phyloP scores from a whole-genome alignment of 805 yeast genomes.

The Groenewaldozyma salmanticensis region DNA sequence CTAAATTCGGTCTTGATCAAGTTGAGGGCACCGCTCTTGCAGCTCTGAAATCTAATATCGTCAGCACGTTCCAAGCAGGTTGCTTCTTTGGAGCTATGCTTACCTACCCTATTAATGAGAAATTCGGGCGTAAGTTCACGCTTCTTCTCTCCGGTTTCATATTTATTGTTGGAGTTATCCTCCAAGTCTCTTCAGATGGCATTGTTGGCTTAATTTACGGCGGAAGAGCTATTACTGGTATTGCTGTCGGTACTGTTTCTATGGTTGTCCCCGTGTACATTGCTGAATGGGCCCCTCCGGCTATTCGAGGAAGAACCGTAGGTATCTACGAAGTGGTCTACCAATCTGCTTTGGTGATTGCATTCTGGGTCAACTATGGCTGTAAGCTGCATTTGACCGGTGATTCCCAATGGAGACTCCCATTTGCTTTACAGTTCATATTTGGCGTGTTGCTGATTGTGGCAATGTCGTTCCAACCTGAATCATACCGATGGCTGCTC shows the following conservation, averaged over 20 bases:
- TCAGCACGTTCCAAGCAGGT: constrained; percentile 13
- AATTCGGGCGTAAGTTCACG: constrained; percentile 9
- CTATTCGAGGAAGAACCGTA: constrained; percentile 27
- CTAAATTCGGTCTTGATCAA: constrained; percentile 5
- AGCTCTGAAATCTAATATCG: no score
- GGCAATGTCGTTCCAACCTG: constrained; percentile 31
- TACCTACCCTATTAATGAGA: constrained; percentile 9
- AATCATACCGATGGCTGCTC: constrained; percentile 37
- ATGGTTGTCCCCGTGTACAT: constrained; percentile 43
- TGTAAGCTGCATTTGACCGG: constrained; percentile 35
- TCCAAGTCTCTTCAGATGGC: constrained; percentile 32
- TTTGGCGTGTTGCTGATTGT: constrained; percentile 39
- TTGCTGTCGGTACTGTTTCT: constrained; percentile 45
- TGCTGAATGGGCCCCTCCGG: constrained; percentile 33
- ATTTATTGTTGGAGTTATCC: constrained; percentile 21
- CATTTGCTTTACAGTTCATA: constrained; percentile 45
- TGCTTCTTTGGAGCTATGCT: constrained; percentile 14
- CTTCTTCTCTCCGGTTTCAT: constrained; percentile 47
- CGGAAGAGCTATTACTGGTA: constrained; percentile 43
- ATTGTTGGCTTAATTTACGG: constrained; percentile 38
- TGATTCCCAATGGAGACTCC: constrained; percentile 42
- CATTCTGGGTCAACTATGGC: constrained; percentile 41
- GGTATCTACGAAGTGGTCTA: constrained; percentile 23
- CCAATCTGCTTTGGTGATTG: constrained; percentile 24
- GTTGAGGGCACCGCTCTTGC: constrained; percentile 9